Conservation (phyloP, 495 filamentous ascomycete species). For the Poronia punctata region DNA sequence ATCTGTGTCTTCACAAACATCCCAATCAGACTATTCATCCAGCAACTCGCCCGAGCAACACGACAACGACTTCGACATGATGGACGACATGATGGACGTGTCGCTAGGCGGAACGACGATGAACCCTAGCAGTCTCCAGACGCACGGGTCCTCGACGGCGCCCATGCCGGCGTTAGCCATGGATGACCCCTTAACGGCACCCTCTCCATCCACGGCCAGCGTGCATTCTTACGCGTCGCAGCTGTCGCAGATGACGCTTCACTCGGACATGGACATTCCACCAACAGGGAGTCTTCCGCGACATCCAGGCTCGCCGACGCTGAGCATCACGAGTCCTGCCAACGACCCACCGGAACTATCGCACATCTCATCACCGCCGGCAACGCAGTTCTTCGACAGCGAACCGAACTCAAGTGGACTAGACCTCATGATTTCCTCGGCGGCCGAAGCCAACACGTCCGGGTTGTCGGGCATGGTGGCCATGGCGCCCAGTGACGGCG, state of each 20-base stretch:
- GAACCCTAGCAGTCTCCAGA: constrained; percentile 33
- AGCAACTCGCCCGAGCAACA: constrained; percentile 36
- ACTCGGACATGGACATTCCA: constrained; percentile 9
- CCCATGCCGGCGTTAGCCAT: constrained; percentile 30
- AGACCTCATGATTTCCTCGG: constrained; percentile 18
- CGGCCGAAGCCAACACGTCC: constrained; percentile 18
- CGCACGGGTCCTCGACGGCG: constrained; percentile 27
- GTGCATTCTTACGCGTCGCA: constrained; percentile 33
- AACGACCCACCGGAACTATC: constrained; percentile 44
- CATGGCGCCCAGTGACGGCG: constrained; percentile 24
- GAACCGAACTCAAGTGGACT: constrained; percentile 29
- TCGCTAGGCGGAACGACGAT: constrained; percentile 32
- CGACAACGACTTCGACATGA: constrained; percentile 35
- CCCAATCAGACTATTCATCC: constrained; percentile 41
- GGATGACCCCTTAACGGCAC: constrained; percentile 19
- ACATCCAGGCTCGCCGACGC: constrained; percentile 39
- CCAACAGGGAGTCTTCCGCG: constrained; percentile 21
- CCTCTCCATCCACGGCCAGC: constrained; percentile 33
- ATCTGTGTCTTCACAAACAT: constrained; percentile 40
- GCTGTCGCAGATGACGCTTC: constrained; percentile 27
- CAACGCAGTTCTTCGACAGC: constrained; percentile 36
- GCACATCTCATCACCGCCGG: constrained; percentile 40
- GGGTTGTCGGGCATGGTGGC: constrained; percentile 27
- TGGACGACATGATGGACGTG: constrained; percentile 42
- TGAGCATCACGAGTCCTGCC: constrained; percentile 31